phyloP scores from a whole-genome alignment of 2,329 filamentous ascomycete species.

The Graphilbum sp. region DNA sequence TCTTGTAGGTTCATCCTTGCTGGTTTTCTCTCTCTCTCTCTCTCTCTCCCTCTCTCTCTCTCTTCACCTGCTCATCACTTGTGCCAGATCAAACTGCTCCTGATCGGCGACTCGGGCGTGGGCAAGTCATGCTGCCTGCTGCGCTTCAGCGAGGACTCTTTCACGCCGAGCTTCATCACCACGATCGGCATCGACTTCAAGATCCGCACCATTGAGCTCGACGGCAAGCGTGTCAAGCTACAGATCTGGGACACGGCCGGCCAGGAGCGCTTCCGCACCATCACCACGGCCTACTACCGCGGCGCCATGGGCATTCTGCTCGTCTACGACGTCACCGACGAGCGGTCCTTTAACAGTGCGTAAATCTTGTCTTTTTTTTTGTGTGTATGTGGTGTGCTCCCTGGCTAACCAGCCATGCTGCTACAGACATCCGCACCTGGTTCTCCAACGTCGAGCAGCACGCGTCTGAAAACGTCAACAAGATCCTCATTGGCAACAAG shows the following conservation, averaged over 20 bases:
- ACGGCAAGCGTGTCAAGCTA: constrained; percentile 96
- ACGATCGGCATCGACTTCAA: constrained; percentile 99
- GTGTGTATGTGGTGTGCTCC: constrained; percentile 3
- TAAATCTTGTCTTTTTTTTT: constrained; percentile 1
- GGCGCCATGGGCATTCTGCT: constrained; percentile 96
- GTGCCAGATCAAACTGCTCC: constrained; percentile 93
- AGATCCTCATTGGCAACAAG: constrained; percentile 99
- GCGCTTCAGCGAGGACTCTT: constrained; percentile 93
- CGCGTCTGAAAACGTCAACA: constrained; percentile 97
- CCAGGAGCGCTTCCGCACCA: constrained; percentile 95
- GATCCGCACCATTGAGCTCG: constrained; percentile 96
- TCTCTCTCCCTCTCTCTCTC: not conserved
- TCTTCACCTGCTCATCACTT: constrained; percentile 5
- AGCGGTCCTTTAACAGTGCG: constrained; percentile 86
- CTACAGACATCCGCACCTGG: constrained; percentile 90
- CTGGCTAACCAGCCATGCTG: not conserved
- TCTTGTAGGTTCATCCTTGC: constrained; percentile 46
- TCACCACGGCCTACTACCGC: constrained; percentile 96
- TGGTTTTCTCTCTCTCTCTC: not conserved
- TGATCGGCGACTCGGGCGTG: constrained; percentile 92
- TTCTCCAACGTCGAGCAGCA: constrained; percentile 98
- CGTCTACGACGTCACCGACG: constrained; percentile 96
- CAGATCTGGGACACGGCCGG: constrained; percentile 99
- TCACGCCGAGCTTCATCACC: constrained; percentile 94
- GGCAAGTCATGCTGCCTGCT: constrained; percentile 95